These are phyloP conservation scores for Nothophoma quercina DNA, from an alignment of 2,329 filamentous ascomycete genomes.

Conservation along the genomic window DNA sequence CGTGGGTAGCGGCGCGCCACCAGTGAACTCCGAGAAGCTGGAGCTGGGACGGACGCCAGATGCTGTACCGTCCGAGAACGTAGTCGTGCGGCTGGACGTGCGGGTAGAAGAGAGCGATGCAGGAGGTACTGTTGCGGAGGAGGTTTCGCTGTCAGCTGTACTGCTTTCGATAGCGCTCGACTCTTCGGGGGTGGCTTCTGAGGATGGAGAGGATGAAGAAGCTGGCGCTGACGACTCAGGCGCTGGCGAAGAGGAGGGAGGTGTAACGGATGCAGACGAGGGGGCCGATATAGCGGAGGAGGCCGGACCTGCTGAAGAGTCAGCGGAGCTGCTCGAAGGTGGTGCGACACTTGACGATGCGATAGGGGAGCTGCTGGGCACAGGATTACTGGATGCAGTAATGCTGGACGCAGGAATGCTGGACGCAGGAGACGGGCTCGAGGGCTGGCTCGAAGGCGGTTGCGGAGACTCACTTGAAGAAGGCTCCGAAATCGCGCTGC, in stretches of 20 bases:
- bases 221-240: background rate
- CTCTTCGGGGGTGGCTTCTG: background rate
- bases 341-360: slow-evolving; percentile 7
- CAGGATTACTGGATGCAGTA: background rate
- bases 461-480: slow-evolving; percentile 10
- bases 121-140: background rate
- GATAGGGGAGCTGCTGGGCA: background rate
- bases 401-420: background rate
- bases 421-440: no score
- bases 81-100: slow-evolving; percentile 12
- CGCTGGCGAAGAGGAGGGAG: background rate
- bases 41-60: slow-evolving; percentile 8
- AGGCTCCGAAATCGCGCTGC: slow-evolving; percentile 15
- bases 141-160: background rate
- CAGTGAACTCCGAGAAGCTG: slow-evolving; percentile 17
- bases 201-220: background rate
- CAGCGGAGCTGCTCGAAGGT: slow-evolving; percentile 21
- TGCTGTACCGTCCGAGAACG: slow-evolving; percentile 10
- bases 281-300: background rate
- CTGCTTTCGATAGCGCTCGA: background rate
- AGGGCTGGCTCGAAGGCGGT: slow-evolving; percentile 7
- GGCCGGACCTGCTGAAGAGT: slow-evolving; percentile 19
- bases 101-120: slow-evolving; percentile 6
- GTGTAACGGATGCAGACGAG: background rate
- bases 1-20: slow-evolving; percentile 22